These are phyloP conservation scores for Chaetomium fimeti DNA, from an alignment of 495 filamentous ascomycete species.

Conservation along the genomic window DNA sequence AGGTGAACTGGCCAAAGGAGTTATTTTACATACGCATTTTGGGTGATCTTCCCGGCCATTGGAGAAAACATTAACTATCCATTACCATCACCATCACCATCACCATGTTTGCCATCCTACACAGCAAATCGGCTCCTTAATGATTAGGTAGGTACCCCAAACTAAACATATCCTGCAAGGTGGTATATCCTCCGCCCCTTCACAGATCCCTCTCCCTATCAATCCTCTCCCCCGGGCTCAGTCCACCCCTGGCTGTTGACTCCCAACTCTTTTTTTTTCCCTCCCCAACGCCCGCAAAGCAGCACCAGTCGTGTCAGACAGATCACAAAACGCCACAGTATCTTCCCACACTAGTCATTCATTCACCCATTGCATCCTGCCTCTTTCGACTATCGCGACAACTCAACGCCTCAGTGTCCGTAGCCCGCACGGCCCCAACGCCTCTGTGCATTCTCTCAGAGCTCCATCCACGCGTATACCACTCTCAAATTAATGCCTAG, in stretches of 20 bases:
- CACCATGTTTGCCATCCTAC: too few relatives aligned
- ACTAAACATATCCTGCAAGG: background rate
- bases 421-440: background rate
- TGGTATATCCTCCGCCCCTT: conserved; percentile 10
- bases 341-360: background rate
- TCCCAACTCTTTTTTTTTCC: background rate
- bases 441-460: background rate
- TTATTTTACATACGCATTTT: too few relatives aligned
- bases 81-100: too few relatives aligned
- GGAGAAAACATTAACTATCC: too few relatives aligned
- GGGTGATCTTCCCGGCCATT: too few relatives aligned
- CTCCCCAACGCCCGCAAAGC: background rate
- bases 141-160: background rate
- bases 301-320: background rate
- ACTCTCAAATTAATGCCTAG: too few relatives aligned
- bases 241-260: background rate
- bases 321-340: conserved; percentile 2
- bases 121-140: too few relatives aligned
- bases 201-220: background rate
- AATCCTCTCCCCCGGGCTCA: background rate
- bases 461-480: too few relatives aligned
- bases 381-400: background rate
- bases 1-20: too few relatives aligned
- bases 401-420: background rate
- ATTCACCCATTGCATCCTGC: too few relatives aligned